These are phyloP conservation scores for Phaseolus lunatus DNA, from an alignment of 306 rosid genomes.

Conservation along the genomic window DNA sequence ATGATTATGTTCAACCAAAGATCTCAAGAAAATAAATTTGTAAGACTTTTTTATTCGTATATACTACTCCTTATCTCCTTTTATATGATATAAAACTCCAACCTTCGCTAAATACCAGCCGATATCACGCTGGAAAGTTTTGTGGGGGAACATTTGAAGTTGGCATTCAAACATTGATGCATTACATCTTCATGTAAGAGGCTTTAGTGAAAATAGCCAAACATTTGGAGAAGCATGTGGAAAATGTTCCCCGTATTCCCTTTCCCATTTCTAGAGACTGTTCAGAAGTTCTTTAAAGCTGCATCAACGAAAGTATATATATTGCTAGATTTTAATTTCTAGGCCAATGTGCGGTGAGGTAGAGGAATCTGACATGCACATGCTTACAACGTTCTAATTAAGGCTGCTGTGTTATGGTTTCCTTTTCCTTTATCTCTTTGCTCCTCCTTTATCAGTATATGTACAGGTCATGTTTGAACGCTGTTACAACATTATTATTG, in stretches of 20 bases:
- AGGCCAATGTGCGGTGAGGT: background rate
- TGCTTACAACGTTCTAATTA: conserved; percentile 27
- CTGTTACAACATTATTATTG: background rate
- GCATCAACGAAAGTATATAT: background rate
- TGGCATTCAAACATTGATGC: background rate
- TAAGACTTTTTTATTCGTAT: too few species aligned
- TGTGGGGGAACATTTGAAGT: background rate
- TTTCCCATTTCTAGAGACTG: background rate
- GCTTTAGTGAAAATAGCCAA: background rate
- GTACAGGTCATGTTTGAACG: conserved; percentile 23
- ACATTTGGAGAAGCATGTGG: background rate
- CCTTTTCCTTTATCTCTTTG: conserved; percentile 24
- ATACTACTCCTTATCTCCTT: too few species aligned
- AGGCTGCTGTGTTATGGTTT: conserved; percentile 29
- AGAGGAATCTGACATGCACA: conserved; percentile 39
- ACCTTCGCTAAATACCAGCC: too few species aligned
- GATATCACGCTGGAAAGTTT: background rate
- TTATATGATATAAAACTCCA: too few species aligned
- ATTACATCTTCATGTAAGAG: background rate
- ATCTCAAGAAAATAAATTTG: too few species aligned
- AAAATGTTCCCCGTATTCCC: background rate
- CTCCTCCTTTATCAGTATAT: conserved; percentile 30
- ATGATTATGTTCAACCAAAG: too few species aligned
- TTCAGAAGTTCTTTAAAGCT: background rate
- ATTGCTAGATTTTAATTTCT: background rate